Base-by-base conservation (phyloP, 2,329 filamentous ascomycete genomes). In the Fusarium sp. region DNA sequence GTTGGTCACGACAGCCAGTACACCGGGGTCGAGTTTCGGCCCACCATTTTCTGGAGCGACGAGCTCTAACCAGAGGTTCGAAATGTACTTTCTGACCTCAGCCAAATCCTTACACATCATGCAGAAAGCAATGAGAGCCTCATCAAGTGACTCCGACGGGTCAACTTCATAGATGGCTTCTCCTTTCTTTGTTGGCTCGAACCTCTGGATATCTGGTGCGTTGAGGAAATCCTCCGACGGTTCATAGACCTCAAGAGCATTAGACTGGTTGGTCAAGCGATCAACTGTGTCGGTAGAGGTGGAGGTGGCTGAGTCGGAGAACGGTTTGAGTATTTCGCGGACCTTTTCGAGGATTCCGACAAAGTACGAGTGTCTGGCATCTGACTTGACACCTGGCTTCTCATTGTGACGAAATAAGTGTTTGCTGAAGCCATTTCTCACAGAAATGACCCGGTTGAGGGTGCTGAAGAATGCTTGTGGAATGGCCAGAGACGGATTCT, bases 401-500 rank as follows among this genome's bases (percentile, higher is more conserved):
- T 55, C 59, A 8, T 67, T 68, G 44, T 73, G 53, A 8, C 74
- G 24, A 7, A 42, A 56, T 10, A 80, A 45, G 12, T 70, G 60
- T 1, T 22, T 18, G 2, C 72, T 64, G 44, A 82, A 82, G 1
- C n/a, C 30, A 24, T 75, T 68, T 12, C 82, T 77, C 6, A 76
- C 54, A 11, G 62, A n/a, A 32, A 84, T 84, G n/a, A 81, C 75
- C 1, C 80, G 77, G 29, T 80, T 68, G 6, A 85, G 66, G 1
- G 80, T 79, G 7, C 56, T 56, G 2, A 63, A 55, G 30, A 84
- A 75, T 8, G 72, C 67, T 0, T 24, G 20, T 0, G 81, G 79
- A 0, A 83, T 73, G 2, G 73, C 46, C 2, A 79, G 46, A 6
- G 68, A 22, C 1, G 75, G 73, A 8, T 59, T 56, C 3, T n/a